Evolutionary conservation across 164 flowering plant species (phyloP).

Genomic region (Hamamelis virginiana): DNA sequence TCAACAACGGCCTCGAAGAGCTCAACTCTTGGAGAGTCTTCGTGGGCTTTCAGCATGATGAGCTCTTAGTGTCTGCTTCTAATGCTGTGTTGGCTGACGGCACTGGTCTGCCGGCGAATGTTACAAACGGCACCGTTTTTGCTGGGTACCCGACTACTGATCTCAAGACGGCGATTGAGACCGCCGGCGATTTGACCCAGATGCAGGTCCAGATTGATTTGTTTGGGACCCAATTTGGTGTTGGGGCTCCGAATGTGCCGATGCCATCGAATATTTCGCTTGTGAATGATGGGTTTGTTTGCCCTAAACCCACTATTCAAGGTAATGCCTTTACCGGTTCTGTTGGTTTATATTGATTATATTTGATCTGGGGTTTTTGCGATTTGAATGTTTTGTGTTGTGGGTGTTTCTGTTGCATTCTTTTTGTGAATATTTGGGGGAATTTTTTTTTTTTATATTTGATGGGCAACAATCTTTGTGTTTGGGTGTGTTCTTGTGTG

Average conservation of each 20-base stretch:
- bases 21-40: conserved; percentile 52
- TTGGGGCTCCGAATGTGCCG: conserved; percentile 50
- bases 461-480: no score
- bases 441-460: background rate
- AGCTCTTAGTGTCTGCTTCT: conserved; percentile 71
- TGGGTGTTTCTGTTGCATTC: background rate
- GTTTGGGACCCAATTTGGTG: conserved; percentile 85
- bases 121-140: conserved; percentile 67
- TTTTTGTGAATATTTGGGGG: background rate
- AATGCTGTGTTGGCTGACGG: conserved; percentile 75
- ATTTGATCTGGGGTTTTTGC: background rate
- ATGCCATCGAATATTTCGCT: conserved; percentile 61
- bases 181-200: conserved; percentile 80
- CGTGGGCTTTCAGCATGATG: conserved; percentile 61
- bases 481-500: no score
- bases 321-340: conserved; percentile 17
- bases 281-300: conserved; percentile 70
- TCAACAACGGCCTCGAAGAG: conserved; percentile 57
- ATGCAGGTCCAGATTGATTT: conserved; percentile 55
- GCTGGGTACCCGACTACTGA: conserved; percentile 74
- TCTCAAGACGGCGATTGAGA: conserved; percentile 72
- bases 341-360: background rate
- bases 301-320: conserved; percentile 42
- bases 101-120: conserved; percentile 49
- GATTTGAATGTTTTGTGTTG: background rate